A percentile compares a stretch with the other conserved stretches of the same genome.
phyloP scores from a whole-genome alignment of 768 basidiomycete species.

The Phylloporus arenicola region DNA sequence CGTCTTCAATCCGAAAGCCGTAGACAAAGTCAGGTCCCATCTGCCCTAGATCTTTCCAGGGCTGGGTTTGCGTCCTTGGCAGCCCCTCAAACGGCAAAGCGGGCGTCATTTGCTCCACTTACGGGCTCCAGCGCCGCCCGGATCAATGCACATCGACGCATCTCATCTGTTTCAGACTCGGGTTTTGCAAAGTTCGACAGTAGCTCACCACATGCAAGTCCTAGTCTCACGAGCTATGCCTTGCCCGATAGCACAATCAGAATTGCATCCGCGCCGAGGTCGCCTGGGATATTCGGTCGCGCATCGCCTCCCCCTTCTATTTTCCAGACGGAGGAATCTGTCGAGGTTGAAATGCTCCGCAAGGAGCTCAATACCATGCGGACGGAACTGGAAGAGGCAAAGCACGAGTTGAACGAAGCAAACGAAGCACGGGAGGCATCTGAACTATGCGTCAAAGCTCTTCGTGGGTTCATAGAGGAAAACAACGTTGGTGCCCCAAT shows the following conservation, averaged over 20 bases:
- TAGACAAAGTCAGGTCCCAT: constrained; percentile 49
- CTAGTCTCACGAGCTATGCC: constrained; percentile 32
- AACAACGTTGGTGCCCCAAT: constrained; percentile 51
- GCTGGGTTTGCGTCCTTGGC: constrained; percentile 36
- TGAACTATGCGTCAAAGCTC: constrained; percentile 74
- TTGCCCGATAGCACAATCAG: constrained; percentile 29
- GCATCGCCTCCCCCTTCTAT: constrained; percentile 41
- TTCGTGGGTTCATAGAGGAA: constrained; percentile 78
- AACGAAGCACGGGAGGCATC: constrained; percentile 85
- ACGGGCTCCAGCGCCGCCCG: constrained; percentile 48
- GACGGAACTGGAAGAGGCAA: constrained; percentile 55
- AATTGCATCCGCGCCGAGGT: constrained; percentile 25
- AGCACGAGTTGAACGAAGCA: constrained; percentile 66
- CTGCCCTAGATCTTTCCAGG: constrained; percentile 52
- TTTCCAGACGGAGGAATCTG: constrained; percentile 23
- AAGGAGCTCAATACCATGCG: constrained; percentile 54
- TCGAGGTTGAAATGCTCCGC: constrained; percentile 54
- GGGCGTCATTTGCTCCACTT: constrained; percentile 72
- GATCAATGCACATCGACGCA: constrained; percentile 55
- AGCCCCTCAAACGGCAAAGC: constrained; percentile 53
- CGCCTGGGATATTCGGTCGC: constrained; percentile 53
- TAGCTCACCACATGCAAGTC: constrained; percentile 27
- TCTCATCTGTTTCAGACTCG: constrained; percentile 72
- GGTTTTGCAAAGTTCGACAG: constrained; percentile 34
- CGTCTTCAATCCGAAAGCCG: constrained; percentile 74